Percentiles rank a stretch among this genome's conserved stretches.
phyloP scores from a whole-genome alignment of 2,329 filamentous ascomycete species.

The Didymella keratinophila region DNA sequence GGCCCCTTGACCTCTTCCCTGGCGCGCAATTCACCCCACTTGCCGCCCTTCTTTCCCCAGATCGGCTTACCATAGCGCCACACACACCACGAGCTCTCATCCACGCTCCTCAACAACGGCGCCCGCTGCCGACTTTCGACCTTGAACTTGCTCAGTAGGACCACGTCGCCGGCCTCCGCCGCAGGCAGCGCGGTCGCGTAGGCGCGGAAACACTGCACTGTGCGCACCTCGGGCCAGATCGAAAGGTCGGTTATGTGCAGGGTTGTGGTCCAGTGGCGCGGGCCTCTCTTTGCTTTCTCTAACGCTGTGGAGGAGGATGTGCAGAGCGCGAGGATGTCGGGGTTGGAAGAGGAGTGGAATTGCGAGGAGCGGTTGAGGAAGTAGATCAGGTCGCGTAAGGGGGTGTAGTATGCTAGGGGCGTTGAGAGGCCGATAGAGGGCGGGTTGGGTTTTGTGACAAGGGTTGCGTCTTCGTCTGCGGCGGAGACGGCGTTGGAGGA shows the following conservation, averaged over 20 bases:
- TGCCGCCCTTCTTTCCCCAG: slow-evolving; percentile 38
- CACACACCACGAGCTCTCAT: slow-evolving; percentile 58
- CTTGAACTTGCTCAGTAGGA: slow-evolving; percentile 54
- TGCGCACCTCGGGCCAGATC: slow-evolving; percentile 33
- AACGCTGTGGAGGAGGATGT: slow-evolving; percentile 44
- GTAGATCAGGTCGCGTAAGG: slow-evolving; percentile 51
- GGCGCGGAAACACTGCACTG: slow-evolving; percentile 55
- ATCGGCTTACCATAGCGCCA: slow-evolving; percentile 51
- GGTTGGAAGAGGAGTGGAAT: slow-evolving; percentile 42
- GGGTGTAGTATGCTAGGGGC: slow-evolving; percentile 55
- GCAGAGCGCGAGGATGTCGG: slow-evolving; percentile 58
- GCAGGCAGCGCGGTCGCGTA: slow-evolving; percentile 53
- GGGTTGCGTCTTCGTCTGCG: slow-evolving; percentile 13
- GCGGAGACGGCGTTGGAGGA: slow-evolving; percentile 20
- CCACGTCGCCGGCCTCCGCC: slow-evolving; percentile 53
- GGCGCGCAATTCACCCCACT: slow-evolving; percentile 39
- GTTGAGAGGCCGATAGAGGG: slow-evolving; percentile 53
- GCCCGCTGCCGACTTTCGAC: slow-evolving; percentile 53
- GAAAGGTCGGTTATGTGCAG: slow-evolving; percentile 52
- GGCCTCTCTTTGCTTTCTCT: slow-evolving; percentile 52
- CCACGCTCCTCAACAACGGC: slow-evolving; percentile 49
- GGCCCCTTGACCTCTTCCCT: slow-evolving; percentile 57
- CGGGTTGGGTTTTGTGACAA: slow-evolving; percentile 3
- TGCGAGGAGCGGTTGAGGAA: slow-evolving; percentile 52
- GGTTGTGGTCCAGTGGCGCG: slow-evolving; percentile 55